phyloP scores from a whole-genome alignment of 768 basidiomycete species.

The Lanmaoa pseudosensibilis region DNA sequence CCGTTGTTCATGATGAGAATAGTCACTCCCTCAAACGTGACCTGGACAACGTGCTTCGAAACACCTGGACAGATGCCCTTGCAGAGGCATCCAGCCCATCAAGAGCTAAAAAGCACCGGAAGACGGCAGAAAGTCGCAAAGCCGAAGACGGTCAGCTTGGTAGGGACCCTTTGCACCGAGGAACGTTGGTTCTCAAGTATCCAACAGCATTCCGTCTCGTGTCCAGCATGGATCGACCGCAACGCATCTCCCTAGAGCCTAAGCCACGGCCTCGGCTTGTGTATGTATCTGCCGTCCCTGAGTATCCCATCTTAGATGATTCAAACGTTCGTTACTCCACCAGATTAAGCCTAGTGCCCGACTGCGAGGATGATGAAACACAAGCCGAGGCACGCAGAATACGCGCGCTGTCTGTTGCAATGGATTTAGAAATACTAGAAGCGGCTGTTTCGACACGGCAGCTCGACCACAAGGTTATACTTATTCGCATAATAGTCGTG shows the following conservation, averaged over 20 bases:
- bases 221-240: slow-evolving; percentile 35
- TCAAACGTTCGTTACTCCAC: neutral
- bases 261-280: slow-evolving; percentile 38
- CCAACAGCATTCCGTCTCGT: slow-evolving; percentile 49
- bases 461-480: slow-evolving; percentile 20
- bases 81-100: neutral
- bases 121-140: neutral
- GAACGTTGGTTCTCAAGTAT: neutral
- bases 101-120: slow-evolving; percentile 1
- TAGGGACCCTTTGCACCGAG: neutral
- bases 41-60: slow-evolving; percentile 23
- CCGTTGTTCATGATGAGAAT: slow-evolving; percentile 5
- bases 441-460: slow-evolving; percentile 21
- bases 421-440: slow-evolving; percentile 36
- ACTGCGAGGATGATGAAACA: slow-evolving; percentile 45
- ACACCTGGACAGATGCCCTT: slow-evolving; percentile 22
- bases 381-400: slow-evolving; percentile 44
- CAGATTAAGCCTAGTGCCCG: slow-evolving; percentile 47
- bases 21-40: slow-evolving; percentile 18
- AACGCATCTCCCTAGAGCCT: slow-evolving; percentile 43
- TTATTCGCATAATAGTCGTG: neutral
- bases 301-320: neutral
- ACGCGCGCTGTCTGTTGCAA: slow-evolving; percentile 40
- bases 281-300: slow-evolving; percentile 30
- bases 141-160: neutral